phyloP scores from a whole-genome alignment of 768 basidiomycete species.

The Amyloporia xantha region DNA sequence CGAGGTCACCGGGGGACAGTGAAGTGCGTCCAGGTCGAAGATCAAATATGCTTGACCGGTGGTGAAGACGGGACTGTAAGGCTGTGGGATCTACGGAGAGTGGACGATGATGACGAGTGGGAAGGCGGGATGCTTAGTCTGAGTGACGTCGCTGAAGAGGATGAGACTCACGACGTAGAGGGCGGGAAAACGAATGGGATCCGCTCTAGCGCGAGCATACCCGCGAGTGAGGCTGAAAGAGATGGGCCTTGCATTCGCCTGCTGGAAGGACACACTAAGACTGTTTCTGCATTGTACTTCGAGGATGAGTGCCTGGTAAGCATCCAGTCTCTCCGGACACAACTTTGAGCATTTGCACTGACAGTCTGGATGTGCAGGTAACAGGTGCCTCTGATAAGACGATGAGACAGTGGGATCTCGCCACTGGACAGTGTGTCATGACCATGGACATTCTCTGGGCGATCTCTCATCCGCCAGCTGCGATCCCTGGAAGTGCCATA shows the following conservation, averaged over 20 bases:
- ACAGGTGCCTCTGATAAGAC: constrained; percentile 99
- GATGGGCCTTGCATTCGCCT: constrained; percentile 64
- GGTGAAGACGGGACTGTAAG: constrained; percentile 80
- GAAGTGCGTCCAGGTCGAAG: constrained; percentile 91
- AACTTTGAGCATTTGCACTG: background rate
- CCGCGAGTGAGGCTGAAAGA: constrained; percentile 33
- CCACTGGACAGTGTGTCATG: constrained; percentile 95
- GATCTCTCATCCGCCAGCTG: constrained; percentile 76
- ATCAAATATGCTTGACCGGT: constrained; percentile 84
- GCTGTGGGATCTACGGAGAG: constrained; percentile 85
- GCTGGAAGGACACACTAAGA: constrained; percentile 88
- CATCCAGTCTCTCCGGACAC: constrained; percentile 7
- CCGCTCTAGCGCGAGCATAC: constrained; percentile 29
- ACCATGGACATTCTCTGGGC: constrained; percentile 99
- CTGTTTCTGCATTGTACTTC: constrained; percentile 90
- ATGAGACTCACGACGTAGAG: constrained; percentile 34
- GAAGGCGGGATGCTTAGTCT: constrained; percentile 50
- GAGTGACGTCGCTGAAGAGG: constrained; percentile 61
- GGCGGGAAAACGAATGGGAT: constrained; percentile 31
- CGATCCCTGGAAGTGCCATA: constrained; percentile 33
- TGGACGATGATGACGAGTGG: constrained; percentile 67
- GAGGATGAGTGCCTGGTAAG: constrained; percentile 89
- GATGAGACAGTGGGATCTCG: constrained; percentile 95
- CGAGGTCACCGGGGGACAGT: constrained; percentile 77
- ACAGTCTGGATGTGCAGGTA: constrained; percentile 46